Base-by-base conservation (phyloP, 2,329 filamentous ascomycete species). In the Ascochyta fabae region DNA sequence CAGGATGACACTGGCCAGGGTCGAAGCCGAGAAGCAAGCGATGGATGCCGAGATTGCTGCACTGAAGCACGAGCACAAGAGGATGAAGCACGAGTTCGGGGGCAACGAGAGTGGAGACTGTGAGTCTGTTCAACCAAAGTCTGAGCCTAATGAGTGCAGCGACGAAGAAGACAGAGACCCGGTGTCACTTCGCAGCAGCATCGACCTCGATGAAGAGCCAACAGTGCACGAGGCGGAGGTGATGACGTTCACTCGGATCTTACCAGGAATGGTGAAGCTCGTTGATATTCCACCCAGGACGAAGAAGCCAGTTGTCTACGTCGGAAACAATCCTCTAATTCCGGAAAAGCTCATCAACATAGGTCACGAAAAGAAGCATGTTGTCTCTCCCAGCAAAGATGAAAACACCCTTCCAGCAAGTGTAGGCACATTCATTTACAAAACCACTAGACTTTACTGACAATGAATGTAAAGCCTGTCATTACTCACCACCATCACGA, bases 181-280 rank as follows among this genome's bases (percentile, higher is more conserved):
- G 12, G 33, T 59, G n/a, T 62, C 59, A 2, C 47, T 60, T n/a
- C 10, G 58, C 19, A 61, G 57, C 31, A 63, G 58, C 39, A 63
- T 67, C 39, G 61, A 64, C 31, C 49, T 61, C 6, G 59, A 65
- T 8, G 62, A 68, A 46, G 62, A 70, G 42, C 61, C 64, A 24
- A 60, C 56, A 1, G 45, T 65, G 5, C 56, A 61, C 15, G 45
- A 48, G 19, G 67, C 61, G 13, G 53, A 56, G 16, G 12, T 48
- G 13, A 54, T 62, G 41, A 45, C 55, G 0, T 51, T 60, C 36
- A 65, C 47, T 6, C 47, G 48, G 13, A 31, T 67, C 8, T 56
- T 53, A 3, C 53, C 64, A 1, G 64, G 63, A 6, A 58, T 56
- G 51, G 62, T 66, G 36, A 69, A 64, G 52, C 41, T 66, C 19